phyloP scores from a whole-genome alignment of 805 yeast species.

The Kluyveromyces starmeri region DNA sequence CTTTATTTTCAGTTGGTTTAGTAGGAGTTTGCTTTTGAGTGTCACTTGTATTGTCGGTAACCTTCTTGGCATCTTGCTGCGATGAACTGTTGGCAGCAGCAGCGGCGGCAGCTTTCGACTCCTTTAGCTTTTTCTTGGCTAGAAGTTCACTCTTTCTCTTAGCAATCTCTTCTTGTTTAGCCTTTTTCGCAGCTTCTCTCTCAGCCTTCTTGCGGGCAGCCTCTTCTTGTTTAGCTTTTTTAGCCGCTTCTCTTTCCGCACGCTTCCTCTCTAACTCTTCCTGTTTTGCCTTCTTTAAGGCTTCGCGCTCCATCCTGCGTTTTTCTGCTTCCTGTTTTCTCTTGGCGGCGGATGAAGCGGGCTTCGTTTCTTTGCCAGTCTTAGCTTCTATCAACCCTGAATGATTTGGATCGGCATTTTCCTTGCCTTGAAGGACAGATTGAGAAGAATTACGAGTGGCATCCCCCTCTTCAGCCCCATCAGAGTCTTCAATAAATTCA shows the following conservation, averaged over 20 bases:
- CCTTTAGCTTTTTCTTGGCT: constrained; percentile 2
- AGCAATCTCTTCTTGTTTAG: constrained; percentile 8
- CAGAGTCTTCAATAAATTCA: constrained; percentile 10
- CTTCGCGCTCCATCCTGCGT: constrained; percentile 11
- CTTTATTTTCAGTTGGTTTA: not conserved
- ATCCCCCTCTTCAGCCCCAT: constrained; percentile 7
- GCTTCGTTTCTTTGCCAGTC: constrained; percentile 1
- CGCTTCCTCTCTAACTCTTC: constrained; percentile 8
- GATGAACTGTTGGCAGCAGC: not conserved
- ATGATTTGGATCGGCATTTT: not conserved
- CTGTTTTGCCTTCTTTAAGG: constrained; percentile 10
- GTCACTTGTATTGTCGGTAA: not conserved
- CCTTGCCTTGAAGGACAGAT: not conserved
- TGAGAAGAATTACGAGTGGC: not conserved
- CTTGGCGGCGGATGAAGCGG: constrained; percentile 8
- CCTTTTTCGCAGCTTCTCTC: constrained; percentile 8
- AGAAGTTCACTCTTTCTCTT: constrained; percentile 7
- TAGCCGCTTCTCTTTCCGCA: constrained; percentile 10
- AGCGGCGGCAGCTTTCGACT: constrained; percentile 2
- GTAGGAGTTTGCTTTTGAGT: not conserved
- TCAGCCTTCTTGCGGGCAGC: constrained; percentile 9
- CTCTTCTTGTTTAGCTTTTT: constrained; percentile 8
- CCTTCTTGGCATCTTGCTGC: not conserved
- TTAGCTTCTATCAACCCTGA: not conserved
- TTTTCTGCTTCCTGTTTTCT: constrained; percentile 11